Percentiles rank a stretch among this genome's conserved stretches.
Conservation (phyloP, 2,329 filamentous ascomycete genomes). For the Calonectria hongkongensis region DNA sequence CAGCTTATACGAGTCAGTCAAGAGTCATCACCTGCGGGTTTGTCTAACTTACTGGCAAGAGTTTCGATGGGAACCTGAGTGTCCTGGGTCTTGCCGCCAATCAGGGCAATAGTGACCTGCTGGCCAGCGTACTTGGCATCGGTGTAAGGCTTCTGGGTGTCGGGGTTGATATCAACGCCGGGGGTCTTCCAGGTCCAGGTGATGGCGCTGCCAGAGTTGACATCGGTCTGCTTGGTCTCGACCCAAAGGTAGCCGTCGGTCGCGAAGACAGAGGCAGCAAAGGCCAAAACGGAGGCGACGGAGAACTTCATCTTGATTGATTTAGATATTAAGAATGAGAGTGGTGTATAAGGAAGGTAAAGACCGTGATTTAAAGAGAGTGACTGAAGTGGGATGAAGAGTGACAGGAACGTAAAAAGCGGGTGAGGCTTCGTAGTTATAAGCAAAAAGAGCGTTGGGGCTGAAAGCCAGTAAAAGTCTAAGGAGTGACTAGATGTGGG, state of each 20-base stretch:
- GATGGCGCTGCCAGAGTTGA: too few relatives aligned
- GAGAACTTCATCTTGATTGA: conserved; percentile 73
- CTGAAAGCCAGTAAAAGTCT: conserved; percentile 48
- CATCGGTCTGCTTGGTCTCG: too few relatives aligned
- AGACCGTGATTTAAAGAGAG: conserved; percentile 40
- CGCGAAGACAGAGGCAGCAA: too few relatives aligned
- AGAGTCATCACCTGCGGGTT: too few relatives aligned
- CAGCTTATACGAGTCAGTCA: conserved; percentile 59
- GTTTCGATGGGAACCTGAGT: conserved; percentile 64
- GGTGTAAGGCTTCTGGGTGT: too few relatives aligned
- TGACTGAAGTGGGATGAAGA: conserved; percentile 41
- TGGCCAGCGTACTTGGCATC: too few relatives aligned
- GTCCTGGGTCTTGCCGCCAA: conserved; percentile 69
- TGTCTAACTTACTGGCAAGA: conserved; percentile 72
- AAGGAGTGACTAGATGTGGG: conserved; percentile 59
- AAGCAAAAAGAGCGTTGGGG: conserved; percentile 60
- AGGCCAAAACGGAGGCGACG: too few relatives aligned
- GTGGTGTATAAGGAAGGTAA: conserved; percentile 23
- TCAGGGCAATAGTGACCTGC: conserved; percentile 71
- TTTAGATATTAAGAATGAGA: conserved; percentile 51
- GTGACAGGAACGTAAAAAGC: conserved; percentile 44
- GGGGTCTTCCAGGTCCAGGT: too few relatives aligned
- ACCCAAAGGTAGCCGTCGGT: too few relatives aligned
- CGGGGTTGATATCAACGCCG: too few relatives aligned
- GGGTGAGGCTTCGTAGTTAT: conserved; percentile 45